phyloP scores from a whole-genome alignment of 129 eudicot genomes.

The Artemisia tridentata region DNA sequence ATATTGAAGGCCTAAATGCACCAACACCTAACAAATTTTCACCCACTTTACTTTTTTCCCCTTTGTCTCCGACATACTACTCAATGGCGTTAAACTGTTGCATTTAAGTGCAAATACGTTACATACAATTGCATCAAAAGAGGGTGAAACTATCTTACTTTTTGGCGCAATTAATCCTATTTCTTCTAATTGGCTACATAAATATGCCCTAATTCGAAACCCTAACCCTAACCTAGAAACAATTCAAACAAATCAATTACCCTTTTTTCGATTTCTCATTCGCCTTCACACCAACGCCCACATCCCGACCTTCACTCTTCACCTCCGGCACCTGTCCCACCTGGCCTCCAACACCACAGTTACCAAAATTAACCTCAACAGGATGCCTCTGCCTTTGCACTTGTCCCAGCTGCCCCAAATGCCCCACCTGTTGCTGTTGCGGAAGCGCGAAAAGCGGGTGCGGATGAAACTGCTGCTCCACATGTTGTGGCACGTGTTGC shows the following conservation, averaged over 20 bases:
- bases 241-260: constrained; percentile 20
- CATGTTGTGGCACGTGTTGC: too few relatives aligned
- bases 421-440: constrained; percentile 33
- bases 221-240: constrained; percentile 20
- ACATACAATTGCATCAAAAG: too few relatives aligned
- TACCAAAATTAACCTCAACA: constrained; percentile 34
- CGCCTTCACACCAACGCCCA: constrained; percentile 30
- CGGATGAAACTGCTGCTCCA: constrained; percentile 17
- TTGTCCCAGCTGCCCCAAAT: constrained; percentile 16
- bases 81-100: too few relatives aligned
- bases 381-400: constrained; percentile 29
- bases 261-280: constrained; percentile 47
- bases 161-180: too few relatives aligned
- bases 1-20: too few relatives aligned
- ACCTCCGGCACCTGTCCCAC: constrained; percentile 20
- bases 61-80: too few relatives aligned
- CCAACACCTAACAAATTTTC: too few relatives aligned
- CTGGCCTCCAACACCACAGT: constrained; percentile 1
- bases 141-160: too few relatives aligned
- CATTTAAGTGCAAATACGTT: too few relatives aligned
- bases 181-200: neutral
- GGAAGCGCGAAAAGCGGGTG: constrained; percentile 39
- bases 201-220: constrained; percentile 10
- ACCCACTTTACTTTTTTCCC: too few relatives aligned
- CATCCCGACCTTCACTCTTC: constrained; percentile 31